Base-by-base conservation (phyloP, 345 rosid species). In the Lepidium didymum region DNA sequence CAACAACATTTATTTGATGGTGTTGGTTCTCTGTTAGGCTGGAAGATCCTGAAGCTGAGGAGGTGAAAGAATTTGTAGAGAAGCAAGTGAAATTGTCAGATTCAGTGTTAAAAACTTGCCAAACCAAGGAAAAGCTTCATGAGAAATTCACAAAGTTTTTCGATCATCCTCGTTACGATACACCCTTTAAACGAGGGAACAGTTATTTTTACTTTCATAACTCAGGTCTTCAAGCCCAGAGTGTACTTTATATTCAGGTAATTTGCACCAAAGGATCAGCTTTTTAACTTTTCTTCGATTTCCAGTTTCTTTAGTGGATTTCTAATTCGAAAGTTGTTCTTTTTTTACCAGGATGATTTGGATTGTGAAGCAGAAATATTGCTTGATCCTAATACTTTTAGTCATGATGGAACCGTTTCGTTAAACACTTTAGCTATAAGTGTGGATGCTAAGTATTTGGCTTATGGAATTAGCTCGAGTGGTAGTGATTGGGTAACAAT, bases 401-500 rank as follows among this genome's bases (percentile, higher is more conserved):
- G 97, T 31, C 85, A 81, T 16, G 99, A 91, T 68, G 99, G 99
- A 59, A 89, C 99, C 1, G 88, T 91, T 42, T 70, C 97, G 6
- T 72, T 89, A 44, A 84, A 37, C 75, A 77, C 61, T 3, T 10
- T 81, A 36, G 65, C 90, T 13, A 72, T 89, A 0, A 87, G 97
- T 43, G 81, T 86, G 77, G 96, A 95, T 69, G 96, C 85, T 7
- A 83, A 83, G 75, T 85, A 83, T 75, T 55, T 91, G 79, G 92
- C 96, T 1, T 87, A 87, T 59, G 97, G 87, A 27, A 82, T 91
- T 57, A 82, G 97, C 78, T 64, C 89, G 0, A 95, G 96, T 55
- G 97, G 97, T 45, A 95, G 99, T 73, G 99, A 91, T 62, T 95
- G 99, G 97, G 85, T 83, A n/a, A 91, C 87, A 0, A 80, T 94